Conservation (phyloP, 257 asterid genomes). For the Euphrasia confusa region DNA sequence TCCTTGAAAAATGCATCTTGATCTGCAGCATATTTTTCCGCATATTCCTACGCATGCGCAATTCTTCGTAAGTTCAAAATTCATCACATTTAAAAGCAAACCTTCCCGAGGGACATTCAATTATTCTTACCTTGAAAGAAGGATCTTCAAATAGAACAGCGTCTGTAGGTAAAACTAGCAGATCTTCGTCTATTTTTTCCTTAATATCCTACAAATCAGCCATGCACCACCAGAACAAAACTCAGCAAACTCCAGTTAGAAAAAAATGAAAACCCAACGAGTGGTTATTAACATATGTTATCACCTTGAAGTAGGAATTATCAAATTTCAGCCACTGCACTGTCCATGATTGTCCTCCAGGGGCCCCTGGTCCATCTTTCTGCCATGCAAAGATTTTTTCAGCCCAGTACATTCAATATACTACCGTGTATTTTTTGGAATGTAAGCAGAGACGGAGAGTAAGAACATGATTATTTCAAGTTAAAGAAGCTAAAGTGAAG, state of each 20-base stretch:
- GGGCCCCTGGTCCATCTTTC: conserved; percentile 98
- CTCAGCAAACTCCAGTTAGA: conserved; percentile 15
- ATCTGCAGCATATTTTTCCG: conserved; percentile 88
- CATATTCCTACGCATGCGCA: conserved; percentile 50
- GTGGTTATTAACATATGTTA: background rate
- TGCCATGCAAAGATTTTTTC: conserved; percentile 36
- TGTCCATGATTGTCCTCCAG: conserved; percentile 99
- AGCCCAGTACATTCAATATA: conserved; percentile 13
- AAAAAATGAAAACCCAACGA: conserved; percentile 19
- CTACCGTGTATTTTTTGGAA: conserved; percentile 6
- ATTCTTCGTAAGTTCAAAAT: conserved; percentile 21
- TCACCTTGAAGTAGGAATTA: conserved; percentile 91
- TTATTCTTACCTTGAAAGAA: conserved; percentile 69
- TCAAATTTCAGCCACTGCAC: conserved; percentile 91
- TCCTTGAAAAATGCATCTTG: conserved; percentile 86
- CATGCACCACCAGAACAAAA: conserved; percentile 21
- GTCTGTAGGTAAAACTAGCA: conserved; percentile 93
- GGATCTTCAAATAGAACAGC: conserved; percentile 93
- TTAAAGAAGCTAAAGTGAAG: conserved; percentile 10
- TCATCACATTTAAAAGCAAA: conserved; percentile 8
- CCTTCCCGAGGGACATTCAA: background rate
- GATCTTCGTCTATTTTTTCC: conserved; percentile 76
- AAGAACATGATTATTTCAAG: conserved; percentile 8
- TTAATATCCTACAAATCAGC: conserved; percentile 65
- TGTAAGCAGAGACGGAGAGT: conserved; percentile 8